These are phyloP conservation scores for Cryptosporidium sp. DNA, from an alignment of 169 alveolate species.

Conservation along the genomic window DNA sequence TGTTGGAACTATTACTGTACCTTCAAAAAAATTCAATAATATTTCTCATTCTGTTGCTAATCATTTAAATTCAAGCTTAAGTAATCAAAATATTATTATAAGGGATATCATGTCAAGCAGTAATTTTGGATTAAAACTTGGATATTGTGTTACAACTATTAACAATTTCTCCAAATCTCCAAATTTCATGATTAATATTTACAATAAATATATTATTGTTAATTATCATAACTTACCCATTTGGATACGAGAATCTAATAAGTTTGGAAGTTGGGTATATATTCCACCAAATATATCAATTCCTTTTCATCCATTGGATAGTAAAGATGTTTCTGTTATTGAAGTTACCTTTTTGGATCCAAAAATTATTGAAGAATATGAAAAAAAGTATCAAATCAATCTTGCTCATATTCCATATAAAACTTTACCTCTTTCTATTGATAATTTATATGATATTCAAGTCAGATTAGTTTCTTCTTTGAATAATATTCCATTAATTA, in stretches of 20 bases:
- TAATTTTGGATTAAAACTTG: conserved; percentile 32
- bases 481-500: neutral
- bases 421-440: conserved; percentile 48
- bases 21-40: conserved; percentile 6
- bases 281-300: conserved; percentile 55
- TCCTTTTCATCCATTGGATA: conserved; percentile 50
- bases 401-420: conserved; percentile 27
- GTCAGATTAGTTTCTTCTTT: conserved; percentile 26
- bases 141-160: conserved; percentile 57
- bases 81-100: neutral
- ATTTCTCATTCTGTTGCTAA: neutral
- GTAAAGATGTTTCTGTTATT: conserved; percentile 12
- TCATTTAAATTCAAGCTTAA: neutral
- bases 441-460: conserved; percentile 47
- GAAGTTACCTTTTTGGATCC: conserved; percentile 64
- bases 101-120: neutral
- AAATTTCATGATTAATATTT: conserved; percentile 51
- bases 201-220: conserved; percentile 33
- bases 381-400: neutral
- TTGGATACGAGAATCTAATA: conserved; percentile 23
- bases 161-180: conserved; percentile 15
- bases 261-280: conserved; percentile 27
- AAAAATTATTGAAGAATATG: conserved; percentile 21
- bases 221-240: conserved; percentile 50
- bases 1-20: conserved; percentile 51